Base-by-base conservation (phyloP, 805 yeast genomes). In the Starmerella potacharoeniae region DNA sequence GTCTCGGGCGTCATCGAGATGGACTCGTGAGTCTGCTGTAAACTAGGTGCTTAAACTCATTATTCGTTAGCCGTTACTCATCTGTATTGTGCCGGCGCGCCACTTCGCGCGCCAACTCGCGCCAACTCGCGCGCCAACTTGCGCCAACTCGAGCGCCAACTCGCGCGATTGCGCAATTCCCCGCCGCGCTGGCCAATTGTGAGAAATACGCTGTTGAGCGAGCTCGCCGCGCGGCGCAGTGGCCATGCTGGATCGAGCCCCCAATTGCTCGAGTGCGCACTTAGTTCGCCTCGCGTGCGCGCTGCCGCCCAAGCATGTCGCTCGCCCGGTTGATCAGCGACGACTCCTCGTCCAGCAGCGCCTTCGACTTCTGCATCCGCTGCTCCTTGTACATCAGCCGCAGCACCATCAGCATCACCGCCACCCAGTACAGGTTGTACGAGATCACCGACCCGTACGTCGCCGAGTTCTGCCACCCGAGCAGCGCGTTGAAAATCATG, bases 391-490 rank as follows among this genome's bases (percentile, higher is more conserved):
- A 65, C 51, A 70, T 69, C 52, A 86, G 68, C 55, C 74, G 59
- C 0, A 69, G 60, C 33, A 83, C 73, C 8, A 79, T 74, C 3
- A 56, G 55, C 30, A 77, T 71, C 2, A 78, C 66, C 4, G 70
- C 67, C 1, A 72, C 34, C 97, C 96, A 89, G 68, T 83, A 89
- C 0, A 74, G 54, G 58, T 78, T 76, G 70, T 89, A 89, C 50
- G 89, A 78, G 5, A 77, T 67, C 0, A 89, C 89, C 22, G 95
- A 85, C 4, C 95, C 95, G 65, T 84, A 86, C 0, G 97, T 89
- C 3, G 96, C 96, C 59, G 90, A 80, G 67, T 89, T 89, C 13
- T 93, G 88, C 97, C 97, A 89, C 1, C 97, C 97, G 51, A 89
- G 76, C 5, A 89, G 73, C 0, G 95, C 96, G 37, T 90, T 87